Evolutionary conservation across 2,329 filamentous ascomycete species (phyloP), one percentile per base, ranked within the genome.

Genomic region (Metarhizium anisopliae): DNA sequence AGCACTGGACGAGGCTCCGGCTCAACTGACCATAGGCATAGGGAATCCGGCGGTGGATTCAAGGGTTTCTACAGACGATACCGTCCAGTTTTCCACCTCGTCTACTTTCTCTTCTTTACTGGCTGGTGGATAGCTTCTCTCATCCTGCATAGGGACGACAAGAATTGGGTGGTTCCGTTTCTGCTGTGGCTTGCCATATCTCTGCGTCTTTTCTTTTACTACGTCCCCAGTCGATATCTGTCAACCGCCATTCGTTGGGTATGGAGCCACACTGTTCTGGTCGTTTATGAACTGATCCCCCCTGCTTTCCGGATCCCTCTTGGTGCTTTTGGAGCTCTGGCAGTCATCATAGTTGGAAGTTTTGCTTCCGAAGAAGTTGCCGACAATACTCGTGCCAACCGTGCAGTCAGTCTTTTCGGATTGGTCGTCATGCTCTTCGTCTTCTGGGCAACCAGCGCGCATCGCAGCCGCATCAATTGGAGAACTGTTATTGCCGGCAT

Each of bases 401-500:
- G 92, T 42, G 89, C 86, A 43, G 77, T 95, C 60, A 92, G 89
- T 63, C 75, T 95, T 13, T 87, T 94, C 58, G 91, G 92, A 29
- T 76, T 96, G 18, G 62, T 80, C 4, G 80, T 95, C 55, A 86
- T 93, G 69, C 74, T 95, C 61, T 73, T 72, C 56, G 56, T 70
- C 1, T 83, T 96, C 61, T 94, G 81, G 71, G 65, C 67, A 14
- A 94, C 89, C 1, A 95, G 90, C 45, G 80, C 76, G 56, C 79
- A 91, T 69, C 82, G 87, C 62, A 83, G 67, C 56, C 68, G 66
- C 40, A 76, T 87, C 62, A 80, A 83, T 61, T 91, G 86, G 86
- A 86, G 88, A 65, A 89, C 88, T 1, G 87, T 96, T 62, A 89
- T 95, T 58, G 89, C 88, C 42, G 92, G 92, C 58, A 94, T 95